Evolutionary conservation across 192 early-diverging fungal genomes (phyloP).

Genomic region (Coemansia sp.): DNA sequence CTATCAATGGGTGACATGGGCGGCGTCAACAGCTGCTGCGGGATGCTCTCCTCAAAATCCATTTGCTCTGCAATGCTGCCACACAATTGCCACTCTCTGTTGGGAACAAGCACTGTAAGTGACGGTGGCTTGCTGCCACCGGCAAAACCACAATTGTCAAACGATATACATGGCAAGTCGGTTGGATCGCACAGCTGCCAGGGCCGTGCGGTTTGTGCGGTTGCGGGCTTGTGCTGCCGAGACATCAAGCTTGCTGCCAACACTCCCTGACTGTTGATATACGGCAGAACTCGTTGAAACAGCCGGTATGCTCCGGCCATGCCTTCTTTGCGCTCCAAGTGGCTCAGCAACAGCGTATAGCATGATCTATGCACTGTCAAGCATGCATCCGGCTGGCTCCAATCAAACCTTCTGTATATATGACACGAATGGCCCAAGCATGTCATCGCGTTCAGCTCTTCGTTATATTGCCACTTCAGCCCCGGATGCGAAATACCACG

Average conservation of each 20-base stretch:
- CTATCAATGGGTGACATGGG: conserved; percentile 25
- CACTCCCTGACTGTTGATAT: conserved; percentile 24
- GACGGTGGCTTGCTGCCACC: conserved; percentile 3
- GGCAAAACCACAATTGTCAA: background rate
- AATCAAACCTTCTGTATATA: conserved; percentile 31
- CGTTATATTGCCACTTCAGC: conserved; percentile 38
- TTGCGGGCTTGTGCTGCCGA: conserved; percentile 2
- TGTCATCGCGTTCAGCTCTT: conserved; percentile 31
- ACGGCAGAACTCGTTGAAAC: conserved; percentile 23
- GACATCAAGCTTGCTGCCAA: background rate
- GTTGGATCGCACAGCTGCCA: conserved; percentile 50
- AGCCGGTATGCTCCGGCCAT: conserved; percentile 7
- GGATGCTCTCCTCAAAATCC: conserved; percentile 11
- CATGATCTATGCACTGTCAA: conserved; percentile 45
- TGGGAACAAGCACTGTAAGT: conserved; percentile 13
- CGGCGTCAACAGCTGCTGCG: conserved; percentile 40
- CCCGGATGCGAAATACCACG: conserved; percentile 50
- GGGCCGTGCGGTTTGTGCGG: background rate
- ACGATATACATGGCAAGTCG: conserved; percentile 21
- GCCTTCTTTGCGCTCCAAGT: conserved; percentile 36
- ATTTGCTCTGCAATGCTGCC: conserved; percentile 1
- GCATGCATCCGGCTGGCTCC: conserved; percentile 18
- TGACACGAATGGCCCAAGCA: conserved; percentile 40
- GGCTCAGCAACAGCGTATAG: conserved; percentile 31
- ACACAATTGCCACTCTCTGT: background rate